Conservation (phyloP, 768 basidiomycete genomes). For the Mycena venus region DNA sequence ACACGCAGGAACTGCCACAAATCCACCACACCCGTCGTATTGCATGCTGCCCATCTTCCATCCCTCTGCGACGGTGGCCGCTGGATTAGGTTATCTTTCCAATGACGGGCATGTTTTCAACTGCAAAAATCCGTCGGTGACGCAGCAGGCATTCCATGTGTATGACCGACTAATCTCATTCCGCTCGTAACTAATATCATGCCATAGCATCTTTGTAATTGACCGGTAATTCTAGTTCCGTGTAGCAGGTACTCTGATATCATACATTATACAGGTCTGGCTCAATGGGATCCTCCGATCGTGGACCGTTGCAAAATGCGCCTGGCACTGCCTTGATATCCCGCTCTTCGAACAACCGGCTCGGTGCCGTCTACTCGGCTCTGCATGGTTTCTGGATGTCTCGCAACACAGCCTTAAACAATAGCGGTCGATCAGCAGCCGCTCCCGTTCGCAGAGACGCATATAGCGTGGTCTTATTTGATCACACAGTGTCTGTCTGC, state of each 20-base stretch:
- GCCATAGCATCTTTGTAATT: slow-evolving; percentile 63
- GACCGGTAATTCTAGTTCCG: slow-evolving; percentile 54
- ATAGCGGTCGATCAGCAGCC: background rate
- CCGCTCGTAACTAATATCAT: background rate
- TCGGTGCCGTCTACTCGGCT: slow-evolving; percentile 63
- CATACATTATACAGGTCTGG: slow-evolving; percentile 49
- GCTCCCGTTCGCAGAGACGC: slow-evolving; percentile 30
- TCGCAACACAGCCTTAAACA: slow-evolving; percentile 30
- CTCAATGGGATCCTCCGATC: slow-evolving; percentile 58
- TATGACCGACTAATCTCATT: slow-evolving; percentile 39
- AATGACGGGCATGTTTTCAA: slow-evolving; percentile 64
- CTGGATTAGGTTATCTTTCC: slow-evolving; percentile 60
- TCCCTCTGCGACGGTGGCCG: slow-evolving; percentile 42
- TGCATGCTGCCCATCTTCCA: slow-evolving; percentile 66
- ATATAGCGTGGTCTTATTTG: slow-evolving; percentile 61
- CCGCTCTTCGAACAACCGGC: slow-evolving; percentile 52
- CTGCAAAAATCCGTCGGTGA: slow-evolving; percentile 61
- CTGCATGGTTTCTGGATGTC: slow-evolving; percentile 36
- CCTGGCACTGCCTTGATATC: slow-evolving; percentile 45
- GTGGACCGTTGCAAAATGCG: slow-evolving; percentile 55
- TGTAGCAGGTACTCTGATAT: background rate
- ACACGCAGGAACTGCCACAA: slow-evolving; percentile 52
- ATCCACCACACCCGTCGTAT: slow-evolving; percentile 57
- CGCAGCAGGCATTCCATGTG: slow-evolving; percentile 68
- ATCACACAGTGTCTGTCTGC: slow-evolving; percentile 32